phyloP scores from a whole-genome alignment of 352 stramenopile genomes.

The Phytopythium ostracodes region DNA sequence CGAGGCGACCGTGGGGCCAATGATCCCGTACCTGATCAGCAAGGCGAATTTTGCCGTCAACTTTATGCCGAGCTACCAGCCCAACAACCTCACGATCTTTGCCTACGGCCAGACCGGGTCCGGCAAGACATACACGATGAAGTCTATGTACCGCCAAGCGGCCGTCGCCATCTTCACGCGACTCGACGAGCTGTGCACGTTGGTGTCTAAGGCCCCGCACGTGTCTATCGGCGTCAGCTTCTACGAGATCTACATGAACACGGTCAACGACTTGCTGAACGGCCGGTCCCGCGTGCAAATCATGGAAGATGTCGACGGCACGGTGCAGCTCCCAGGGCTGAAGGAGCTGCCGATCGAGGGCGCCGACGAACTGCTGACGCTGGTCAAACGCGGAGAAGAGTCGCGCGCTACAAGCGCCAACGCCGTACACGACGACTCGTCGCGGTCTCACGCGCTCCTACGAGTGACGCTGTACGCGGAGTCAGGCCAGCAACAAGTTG shows the following conservation, averaged over 20 bases:
- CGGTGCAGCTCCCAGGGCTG: constrained; percentile 91
- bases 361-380: constrained; percentile 84
- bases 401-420: constrained; percentile 93
- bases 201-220: constrained; percentile 3
- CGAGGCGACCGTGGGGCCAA: constrained; percentile 44
- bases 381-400: constrained; percentile 87
- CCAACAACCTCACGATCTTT: constrained; percentile 88
- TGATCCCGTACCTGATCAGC: constrained; percentile 44
- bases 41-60: constrained; percentile 19
- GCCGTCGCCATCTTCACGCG: constrained; percentile 55
- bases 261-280: constrained; percentile 94
- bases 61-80: constrained; percentile 12
- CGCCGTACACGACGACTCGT: constrained; percentile 92
- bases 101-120: constrained; percentile 96
- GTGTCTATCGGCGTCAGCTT: constrained; percentile 88
- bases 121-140: constrained; percentile 95
- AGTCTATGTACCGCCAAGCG: constrained; percentile 61
- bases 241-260: constrained; percentile 97
- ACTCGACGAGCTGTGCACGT: constrained; percentile 14
- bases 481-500: constrained; percentile 10
- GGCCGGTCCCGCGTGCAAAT: constrained; percentile 83
- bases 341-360: constrained; percentile 76
- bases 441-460: constrained; percentile 90
- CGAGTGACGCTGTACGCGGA: constrained; percentile 69
- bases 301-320: constrained; percentile 90